Evolutionary conservation across 2,329 filamentous ascomycete genomes (phyloP), one percentile per base, ranked within the genome.

Genomic region (Amauroascus niger): DNA sequence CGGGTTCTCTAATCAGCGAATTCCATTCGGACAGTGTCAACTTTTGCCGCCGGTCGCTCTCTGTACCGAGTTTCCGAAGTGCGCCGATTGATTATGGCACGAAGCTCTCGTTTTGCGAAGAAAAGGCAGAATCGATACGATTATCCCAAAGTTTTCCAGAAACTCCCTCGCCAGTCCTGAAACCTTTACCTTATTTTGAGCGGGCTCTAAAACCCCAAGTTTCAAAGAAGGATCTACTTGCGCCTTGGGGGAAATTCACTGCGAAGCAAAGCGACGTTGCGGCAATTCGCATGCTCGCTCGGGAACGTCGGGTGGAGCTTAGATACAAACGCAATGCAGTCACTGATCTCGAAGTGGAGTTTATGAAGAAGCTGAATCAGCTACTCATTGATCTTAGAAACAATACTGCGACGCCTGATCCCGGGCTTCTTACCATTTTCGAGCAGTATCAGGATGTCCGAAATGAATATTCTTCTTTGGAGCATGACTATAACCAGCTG

Each of bases 241-340:
- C 43, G 18, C 20, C 20, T 8, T 53, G 18, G 20, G 6, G 30
- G 6, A 46, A 11, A 18, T 41, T 53, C 6, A 28, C 26, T 16
- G 32, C 30, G 8, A 46, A 53, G 35, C 50, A 53, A 6, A 14
- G 39, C 18, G 50, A 59, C 24, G 54, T 63, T 20, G 54, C 55
- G 4, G 41, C 54, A 6, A 59, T 59, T 43, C 56, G 64, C n/a
- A 50, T 54, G 2, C 53, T 57, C 4, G 58, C 60, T 3, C 60
- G 59, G 28, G 59, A 63, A 51, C 46, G 32, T 62, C 64, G 64
- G 6, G 40, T 49, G 16, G 58, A 54, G 1, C 51, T 67, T 14
- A 56, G 57, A 46, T 57, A 61, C 20, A 62, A 64, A 49, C 56
- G 64, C n/a, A 58, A 64, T 14, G 55, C 63, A 30, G 64, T 65